phyloP scores from a whole-genome alignment of 192 early-diverging fungal species.

The Umbelopsis isabellina region DNA sequence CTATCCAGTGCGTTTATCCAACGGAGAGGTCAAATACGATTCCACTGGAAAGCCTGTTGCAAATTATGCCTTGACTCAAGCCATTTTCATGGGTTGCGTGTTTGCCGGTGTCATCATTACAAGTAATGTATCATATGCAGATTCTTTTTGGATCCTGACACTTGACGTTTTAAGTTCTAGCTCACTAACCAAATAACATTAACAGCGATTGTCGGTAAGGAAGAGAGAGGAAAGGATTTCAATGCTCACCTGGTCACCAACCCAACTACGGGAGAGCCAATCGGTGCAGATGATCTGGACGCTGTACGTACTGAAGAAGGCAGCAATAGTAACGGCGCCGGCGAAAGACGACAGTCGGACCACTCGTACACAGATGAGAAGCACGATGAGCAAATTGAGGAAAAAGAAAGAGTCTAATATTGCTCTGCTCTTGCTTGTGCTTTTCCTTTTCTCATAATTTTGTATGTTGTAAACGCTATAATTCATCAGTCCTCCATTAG shows the following conservation, averaged over 20 bases:
- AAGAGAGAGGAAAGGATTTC: slow-evolving; percentile 60
- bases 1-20: slow-evolving; percentile 25
- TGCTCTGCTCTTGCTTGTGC: too few relatives aligned
- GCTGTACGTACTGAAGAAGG: slow-evolving; percentile 16
- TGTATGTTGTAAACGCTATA: too few relatives aligned
- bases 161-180: not conserved
- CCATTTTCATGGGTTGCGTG: slow-evolving; percentile 57
- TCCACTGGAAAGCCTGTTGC: slow-evolving; percentile 29
- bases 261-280: slow-evolving; percentile 12
- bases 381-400: not conserved
- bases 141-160: not conserved
- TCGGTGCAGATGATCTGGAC: slow-evolving; percentile 4
- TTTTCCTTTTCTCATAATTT: too few relatives aligned
- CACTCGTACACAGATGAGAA: not conserved
- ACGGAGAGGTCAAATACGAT: slow-evolving; percentile 22
- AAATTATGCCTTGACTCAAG: slow-evolving; percentile 61
- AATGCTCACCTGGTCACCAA: slow-evolving; percentile 25
- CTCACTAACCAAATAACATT: slow-evolving; percentile 10
- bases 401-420: not conserved
- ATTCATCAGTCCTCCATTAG: too few relatives aligned
- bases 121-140: not conserved
- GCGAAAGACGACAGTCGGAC: not conserved
- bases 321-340: not conserved
- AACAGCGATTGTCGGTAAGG: slow-evolving; percentile 54
- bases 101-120: slow-evolving; percentile 30